These are phyloP conservation scores for Phragmites australis DNA, from an alignment of 176 grass and related monocot species.

Conservation along the genomic window DNA sequence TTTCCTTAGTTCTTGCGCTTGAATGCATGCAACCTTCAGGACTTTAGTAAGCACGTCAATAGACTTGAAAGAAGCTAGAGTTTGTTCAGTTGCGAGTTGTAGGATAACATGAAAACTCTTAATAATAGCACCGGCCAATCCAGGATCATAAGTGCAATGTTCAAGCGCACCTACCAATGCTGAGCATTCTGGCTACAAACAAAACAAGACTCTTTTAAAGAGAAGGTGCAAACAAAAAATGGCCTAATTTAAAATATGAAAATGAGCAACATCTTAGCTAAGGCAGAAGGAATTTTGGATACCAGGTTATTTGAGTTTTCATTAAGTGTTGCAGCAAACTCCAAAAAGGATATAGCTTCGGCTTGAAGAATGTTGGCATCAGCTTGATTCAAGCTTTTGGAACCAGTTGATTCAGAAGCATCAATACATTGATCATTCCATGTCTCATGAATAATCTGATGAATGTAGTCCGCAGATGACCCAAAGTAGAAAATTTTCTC, in stretches of 20 bases:
- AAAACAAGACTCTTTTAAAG: constrained; percentile 37
- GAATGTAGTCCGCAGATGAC: constrained; percentile 45
- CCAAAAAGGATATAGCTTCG: constrained; percentile 98
- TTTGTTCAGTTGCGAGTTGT: constrained; percentile 81
- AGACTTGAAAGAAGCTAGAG: constrained; percentile 72
- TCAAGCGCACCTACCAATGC: constrained; percentile 73
- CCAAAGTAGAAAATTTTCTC: constrained; percentile 96
- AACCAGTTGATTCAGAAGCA: constrained; percentile 31
- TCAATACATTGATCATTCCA: constrained; percentile 39
- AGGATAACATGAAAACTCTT: constrained; percentile 88
- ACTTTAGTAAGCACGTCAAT: constrained; percentile 70
- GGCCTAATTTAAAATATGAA: constrained; percentile 9
- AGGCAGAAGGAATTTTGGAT: constrained; percentile 32
- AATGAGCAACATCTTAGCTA: constrained; percentile 19
- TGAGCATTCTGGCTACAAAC: constrained; percentile 92
- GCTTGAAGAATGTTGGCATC: constrained; percentile 70
- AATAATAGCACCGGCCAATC: constrained; percentile 65
- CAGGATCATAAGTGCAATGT: constrained; percentile 61
- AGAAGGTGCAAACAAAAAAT: constrained; percentile 33
- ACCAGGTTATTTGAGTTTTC: constrained; percentile 93
- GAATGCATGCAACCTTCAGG: constrained; percentile 75
- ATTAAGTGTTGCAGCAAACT: constrained; percentile 85
- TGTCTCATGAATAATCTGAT: constrained; percentile 26
- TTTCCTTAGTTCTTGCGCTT: constrained; percentile 75
- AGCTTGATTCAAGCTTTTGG: constrained; percentile 40